Conservation (phyloP, 768 basidiomycete species). For the Suillus brevipes region DNA sequence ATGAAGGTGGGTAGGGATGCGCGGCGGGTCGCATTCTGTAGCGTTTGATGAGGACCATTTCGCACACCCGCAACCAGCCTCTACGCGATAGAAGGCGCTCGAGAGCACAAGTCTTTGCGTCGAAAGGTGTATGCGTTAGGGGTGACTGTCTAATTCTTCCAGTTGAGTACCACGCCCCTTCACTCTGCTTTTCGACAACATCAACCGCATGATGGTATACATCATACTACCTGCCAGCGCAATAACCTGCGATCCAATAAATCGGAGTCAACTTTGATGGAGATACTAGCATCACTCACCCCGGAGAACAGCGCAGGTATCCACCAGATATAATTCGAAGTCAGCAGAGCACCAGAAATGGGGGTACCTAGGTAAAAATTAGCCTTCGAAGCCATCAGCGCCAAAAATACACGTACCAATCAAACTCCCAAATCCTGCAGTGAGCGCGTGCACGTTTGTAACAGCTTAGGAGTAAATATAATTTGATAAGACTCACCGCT, state of each 20-base stretch:
- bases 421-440: slow-evolving; percentile 20
- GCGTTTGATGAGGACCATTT: neutral
- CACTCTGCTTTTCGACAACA: neutral
- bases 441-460: neutral
- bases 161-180: neutral
- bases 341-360: slow-evolving; percentile 57
- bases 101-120: neutral
- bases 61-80: neutral
- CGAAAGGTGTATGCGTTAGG: neutral
- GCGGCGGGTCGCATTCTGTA: neutral
- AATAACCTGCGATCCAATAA: neutral
- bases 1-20: neutral
- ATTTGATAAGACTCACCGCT: slow-evolving; percentile 6
- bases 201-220: neutral
- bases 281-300: slow-evolving; percentile 17
- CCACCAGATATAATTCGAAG: slow-evolving; percentile 55
- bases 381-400: neutral
- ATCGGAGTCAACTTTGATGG: neutral
- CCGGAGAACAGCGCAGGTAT: slow-evolving; percentile 52
- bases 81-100: neutral
- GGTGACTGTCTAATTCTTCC: neutral
- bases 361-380: slow-evolving; percentile 43
- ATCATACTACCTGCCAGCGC: neutral
- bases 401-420: slow-evolving; percentile 19
- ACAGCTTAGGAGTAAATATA: neutral